These are phyloP conservation scores for Arabidopsis lyrata DNA, from an alignment of 441 rosid genomes.

Conservation along the genomic window DNA sequence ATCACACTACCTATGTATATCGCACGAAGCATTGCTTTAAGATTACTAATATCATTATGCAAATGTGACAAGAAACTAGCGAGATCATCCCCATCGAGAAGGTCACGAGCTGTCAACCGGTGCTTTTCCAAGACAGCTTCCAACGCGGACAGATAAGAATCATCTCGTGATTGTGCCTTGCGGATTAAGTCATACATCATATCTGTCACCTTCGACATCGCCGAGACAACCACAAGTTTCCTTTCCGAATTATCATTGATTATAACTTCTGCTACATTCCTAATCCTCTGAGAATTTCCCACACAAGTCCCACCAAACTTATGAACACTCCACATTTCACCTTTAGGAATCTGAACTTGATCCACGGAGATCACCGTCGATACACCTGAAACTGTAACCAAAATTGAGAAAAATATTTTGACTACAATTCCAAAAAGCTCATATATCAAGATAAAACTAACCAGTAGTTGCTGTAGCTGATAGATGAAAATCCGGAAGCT, in stretches of 20 bases:
- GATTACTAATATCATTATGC: slow-evolving; percentile 78
- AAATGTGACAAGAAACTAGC: slow-evolving; percentile 70
- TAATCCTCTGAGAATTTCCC: slow-evolving; percentile 85
- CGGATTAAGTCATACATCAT: slow-evolving; percentile 91
- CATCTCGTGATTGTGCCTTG: slow-evolving; percentile 86
- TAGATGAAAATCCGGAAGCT: slow-evolving; percentile 41
- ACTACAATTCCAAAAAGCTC: slow-evolving; percentile 8
- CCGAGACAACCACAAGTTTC: slow-evolving; percentile 92
- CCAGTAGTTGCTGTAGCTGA: slow-evolving; percentile 43
- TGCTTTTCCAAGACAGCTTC: slow-evolving; percentile 90
- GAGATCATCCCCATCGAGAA: slow-evolving; percentile 81
- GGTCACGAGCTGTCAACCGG: slow-evolving; percentile 70
- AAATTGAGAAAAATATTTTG: neutral
- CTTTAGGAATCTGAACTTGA: slow-evolving; percentile 63
- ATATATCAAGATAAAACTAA: slow-evolving; percentile 19
- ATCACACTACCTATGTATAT: slow-evolving; percentile 78
- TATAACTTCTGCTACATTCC: slow-evolving; percentile 80
- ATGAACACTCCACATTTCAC: slow-evolving; percentile 84
- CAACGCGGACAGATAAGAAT: slow-evolving; percentile 76
- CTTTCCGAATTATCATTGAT: slow-evolving; percentile 65
- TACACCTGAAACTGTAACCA: slow-evolving; percentile 58
- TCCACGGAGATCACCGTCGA: slow-evolving; percentile 57
- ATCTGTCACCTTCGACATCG: slow-evolving; percentile 97
- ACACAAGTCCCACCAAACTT: slow-evolving; percentile 99
- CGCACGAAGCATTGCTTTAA: slow-evolving; percentile 96